Conservation (phyloP, 495 filamentous ascomycete species). For the Cercophora sp. region DNA sequence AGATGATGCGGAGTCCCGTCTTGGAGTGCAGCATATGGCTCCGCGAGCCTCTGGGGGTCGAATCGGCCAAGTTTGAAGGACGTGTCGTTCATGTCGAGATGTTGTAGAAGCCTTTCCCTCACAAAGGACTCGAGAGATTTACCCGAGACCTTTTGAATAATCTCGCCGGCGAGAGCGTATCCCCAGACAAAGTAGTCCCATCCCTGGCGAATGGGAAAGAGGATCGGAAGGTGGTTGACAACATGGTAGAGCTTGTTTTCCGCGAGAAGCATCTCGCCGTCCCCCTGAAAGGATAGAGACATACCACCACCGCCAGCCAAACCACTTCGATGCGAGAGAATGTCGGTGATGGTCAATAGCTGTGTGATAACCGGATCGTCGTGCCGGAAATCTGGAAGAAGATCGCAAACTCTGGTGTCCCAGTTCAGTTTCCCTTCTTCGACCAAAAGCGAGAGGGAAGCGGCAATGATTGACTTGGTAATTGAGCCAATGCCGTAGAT, state of each 20-base stretch:
- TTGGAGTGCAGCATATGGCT: slow-evolving; percentile 1
- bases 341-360: not conserved
- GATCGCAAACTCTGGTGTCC: not conserved
- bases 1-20: slow-evolving; percentile 7
- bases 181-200: slow-evolving; percentile 25
- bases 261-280: slow-evolving; percentile 5
- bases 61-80: not conserved
- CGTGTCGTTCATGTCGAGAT: slow-evolving; percentile 5
- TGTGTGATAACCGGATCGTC: not conserved
- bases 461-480: slow-evolving; percentile 2
- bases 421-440: not conserved
- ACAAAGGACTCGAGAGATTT: slow-evolving; percentile 12
- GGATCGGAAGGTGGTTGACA: not conserved
- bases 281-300: slow-evolving; percentile 7
- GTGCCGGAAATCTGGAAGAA: not conserved
- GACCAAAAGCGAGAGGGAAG: not conserved
- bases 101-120: not conserved
- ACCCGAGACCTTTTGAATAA: slow-evolving; percentile 22
- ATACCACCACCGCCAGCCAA: slow-evolving; percentile 7
- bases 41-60: slow-evolving; percentile 3
- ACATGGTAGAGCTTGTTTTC: slow-evolving; percentile 1
- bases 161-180: slow-evolving; percentile 23
- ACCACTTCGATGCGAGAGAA: slow-evolving; percentile 4
- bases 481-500: slow-evolving; percentile 11
- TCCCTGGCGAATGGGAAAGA: slow-evolving; percentile 1